A percentile compares a stretch with the other conserved stretches of the same genome.
Conservation (phyloP, 371 early-diverging fungal species). For the Conidiobolus incongruus region DNA sequence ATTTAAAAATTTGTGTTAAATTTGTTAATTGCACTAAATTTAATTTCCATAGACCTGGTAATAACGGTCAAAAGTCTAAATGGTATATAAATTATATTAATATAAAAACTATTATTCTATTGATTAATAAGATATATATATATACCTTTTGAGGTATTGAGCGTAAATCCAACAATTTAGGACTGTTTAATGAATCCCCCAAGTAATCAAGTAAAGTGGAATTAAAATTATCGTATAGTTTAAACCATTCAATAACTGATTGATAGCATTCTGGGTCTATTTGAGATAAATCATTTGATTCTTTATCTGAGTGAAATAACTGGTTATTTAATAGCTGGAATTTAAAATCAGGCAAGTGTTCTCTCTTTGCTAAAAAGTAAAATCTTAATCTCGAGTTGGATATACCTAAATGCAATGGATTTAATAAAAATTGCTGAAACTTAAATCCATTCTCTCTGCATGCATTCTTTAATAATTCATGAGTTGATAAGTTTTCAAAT, state of each 20-base stretch:
- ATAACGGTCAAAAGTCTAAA: not conserved
- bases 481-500: conserved; percentile 41
- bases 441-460: conserved; percentile 17
- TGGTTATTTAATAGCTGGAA: not conserved
- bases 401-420: conserved; percentile 31
- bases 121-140: too few relatives aligned
- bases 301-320: not conserved
- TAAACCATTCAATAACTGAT: too few relatives aligned
- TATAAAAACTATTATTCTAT: too few relatives aligned
- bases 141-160: not conserved
- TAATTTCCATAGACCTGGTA: not conserved
- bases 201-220: not conserved
- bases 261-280: too few relatives aligned
- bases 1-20: too few relatives aligned
- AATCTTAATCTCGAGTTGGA: conserved; percentile 40
- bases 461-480: conserved; percentile 18
- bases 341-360: not conserved
- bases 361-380: conserved; percentile 21
- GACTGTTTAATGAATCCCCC: not conserved
- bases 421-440: conserved; percentile 28
- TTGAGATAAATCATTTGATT: too few relatives aligned
- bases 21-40: too few relatives aligned
- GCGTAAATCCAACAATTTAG: not conserved
- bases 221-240: too few relatives aligned
- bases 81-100: too few relatives aligned